Base-by-base conservation (phyloP, 768 basidiomycete genomes). In the Tremella yokohamensis region DNA sequence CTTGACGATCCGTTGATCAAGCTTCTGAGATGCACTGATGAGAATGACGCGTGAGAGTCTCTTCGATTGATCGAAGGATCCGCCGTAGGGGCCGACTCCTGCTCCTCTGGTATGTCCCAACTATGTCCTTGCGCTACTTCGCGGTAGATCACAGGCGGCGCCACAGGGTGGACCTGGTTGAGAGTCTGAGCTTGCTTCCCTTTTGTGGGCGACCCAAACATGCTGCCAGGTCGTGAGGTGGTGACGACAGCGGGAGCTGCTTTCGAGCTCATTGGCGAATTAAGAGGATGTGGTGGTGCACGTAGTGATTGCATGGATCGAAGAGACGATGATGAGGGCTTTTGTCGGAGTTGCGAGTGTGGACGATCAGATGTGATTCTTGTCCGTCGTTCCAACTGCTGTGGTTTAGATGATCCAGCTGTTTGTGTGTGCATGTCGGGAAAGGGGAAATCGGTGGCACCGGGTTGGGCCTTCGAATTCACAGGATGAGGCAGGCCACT, bases 201-300 rank as follows among this genome's bases (percentile, higher is more conserved):
- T 39, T 66, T 64, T 0, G 54, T 44, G 0, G 66, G 65, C 4
- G 70, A 72, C 2, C 55, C 60, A 22, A 64, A 56, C 18, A 52
- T 52, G 29, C 60, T 68, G 8, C 64, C 65, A 3, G 57, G 49
- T 39, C 66, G 54, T 34, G 62, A 64, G 3, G 58, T 40, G 11
- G 61, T 40, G n/a, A 25, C 40, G 11, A 58, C 63, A 11, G 58
- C 15, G 15, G 49, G 58, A 55, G 54, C 61, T 3, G 63, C 58
- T 26, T 65, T 39, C 40, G 62, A 66, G 8, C 63, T 66, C 13
- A 64, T 69, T 2, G 71, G 68, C 9, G 71, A 73, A 37, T 73
- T 73, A 38, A 73, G 62, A 3, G 71, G 71, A 52, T 73, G 71
- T 4, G 71, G 71, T 22, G 71, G 71, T 2, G 71, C 71, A 8